A percentile compares a stretch with the other conserved stretches of the same genome.
Evolutionary conservation across 2,329 filamentous ascomycete species (phyloP).

Genomic region (Rhytidhysteron rufulum): DNA sequence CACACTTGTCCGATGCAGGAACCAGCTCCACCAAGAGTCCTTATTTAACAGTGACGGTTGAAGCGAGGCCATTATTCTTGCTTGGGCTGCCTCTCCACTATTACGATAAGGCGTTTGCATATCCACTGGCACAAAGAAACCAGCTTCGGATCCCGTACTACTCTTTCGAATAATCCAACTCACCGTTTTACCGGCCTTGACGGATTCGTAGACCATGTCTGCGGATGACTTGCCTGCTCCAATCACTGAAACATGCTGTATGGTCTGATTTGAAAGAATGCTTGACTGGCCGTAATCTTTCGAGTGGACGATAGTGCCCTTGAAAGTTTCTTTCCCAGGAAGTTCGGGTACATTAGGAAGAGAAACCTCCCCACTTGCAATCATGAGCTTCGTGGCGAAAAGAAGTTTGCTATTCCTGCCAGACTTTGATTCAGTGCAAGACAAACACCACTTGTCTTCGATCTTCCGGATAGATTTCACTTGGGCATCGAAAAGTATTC

Average conservation of each 20-base stretch:
- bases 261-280: constrained; percentile 10
- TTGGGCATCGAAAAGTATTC: constrained; percentile 11
- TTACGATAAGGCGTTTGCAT: constrained; percentile 12
- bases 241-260: constrained; percentile 23
- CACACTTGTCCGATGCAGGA: constrained; percentile 12
- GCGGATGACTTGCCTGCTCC: constrained; percentile 37
- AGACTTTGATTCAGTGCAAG: background rate
- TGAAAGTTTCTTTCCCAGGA: constrained; percentile 20
- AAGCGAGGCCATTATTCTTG: constrained; percentile 10
- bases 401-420: background rate
- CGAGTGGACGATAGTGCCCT: constrained; percentile 25
- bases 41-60: constrained; percentile 11
- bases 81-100: constrained; percentile 16
- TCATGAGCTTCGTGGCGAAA: constrained; percentile 15
- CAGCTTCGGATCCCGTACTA: constrained; percentile 28
- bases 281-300: constrained; percentile 28
- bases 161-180: constrained; percentile 32
- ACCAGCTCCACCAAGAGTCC: constrained; percentile 7
- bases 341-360: constrained; percentile 25
- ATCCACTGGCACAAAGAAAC: constrained; percentile 20
- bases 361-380: constrained; percentile 17
- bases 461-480: constrained; percentile 15
- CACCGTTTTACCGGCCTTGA: constrained; percentile 27
- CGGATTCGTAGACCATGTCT: constrained; percentile 33
- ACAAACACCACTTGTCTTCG: constrained; percentile 4